These are phyloP conservation scores for Spirogloea muscicola DNA, from an alignment of 139 green algal genomes.

Conservation along the genomic window DNA sequence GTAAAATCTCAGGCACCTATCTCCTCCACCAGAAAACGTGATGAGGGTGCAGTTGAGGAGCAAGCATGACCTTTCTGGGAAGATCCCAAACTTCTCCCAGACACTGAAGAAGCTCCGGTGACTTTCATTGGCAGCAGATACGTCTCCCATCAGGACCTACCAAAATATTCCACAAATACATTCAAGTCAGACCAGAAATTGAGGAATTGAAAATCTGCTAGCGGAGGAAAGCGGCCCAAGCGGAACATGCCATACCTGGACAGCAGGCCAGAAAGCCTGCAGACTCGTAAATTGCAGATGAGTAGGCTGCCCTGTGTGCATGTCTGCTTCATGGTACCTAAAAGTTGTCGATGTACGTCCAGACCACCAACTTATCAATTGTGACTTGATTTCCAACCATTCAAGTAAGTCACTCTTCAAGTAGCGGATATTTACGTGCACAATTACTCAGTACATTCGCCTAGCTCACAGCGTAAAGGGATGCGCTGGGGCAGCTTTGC, in stretches of 20 bases:
- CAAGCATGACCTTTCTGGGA: conserved; percentile 38
- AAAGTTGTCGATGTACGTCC: background rate
- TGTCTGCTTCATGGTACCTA: conserved; percentile 5
- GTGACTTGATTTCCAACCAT: no score
- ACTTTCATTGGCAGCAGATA: conserved; percentile 11
- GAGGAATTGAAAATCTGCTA: no score
- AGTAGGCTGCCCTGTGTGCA: conserved; percentile 3
- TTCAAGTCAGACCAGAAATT: no score
- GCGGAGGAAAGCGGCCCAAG: no score
- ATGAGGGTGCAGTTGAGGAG: background rate
- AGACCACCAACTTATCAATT: background rate
- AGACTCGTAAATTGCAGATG: background rate
- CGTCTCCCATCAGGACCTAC: conserved; percentile 39
- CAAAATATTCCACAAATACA: background rate
- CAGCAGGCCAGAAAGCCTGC: conserved; percentile 16
- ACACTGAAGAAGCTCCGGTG: conserved; percentile 34
- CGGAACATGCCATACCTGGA: no score
- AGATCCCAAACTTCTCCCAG: conserved; percentile 46
- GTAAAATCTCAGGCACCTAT: background rate
- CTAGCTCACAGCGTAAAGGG: no score
- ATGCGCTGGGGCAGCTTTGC: no score
- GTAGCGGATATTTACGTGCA: no score
- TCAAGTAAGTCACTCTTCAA: no score
- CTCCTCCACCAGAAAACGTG: background rate
- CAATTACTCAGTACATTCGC: no score